Conservation (phyloP, 768 basidiomycete species). For the Psilocybe sp. region DNA sequence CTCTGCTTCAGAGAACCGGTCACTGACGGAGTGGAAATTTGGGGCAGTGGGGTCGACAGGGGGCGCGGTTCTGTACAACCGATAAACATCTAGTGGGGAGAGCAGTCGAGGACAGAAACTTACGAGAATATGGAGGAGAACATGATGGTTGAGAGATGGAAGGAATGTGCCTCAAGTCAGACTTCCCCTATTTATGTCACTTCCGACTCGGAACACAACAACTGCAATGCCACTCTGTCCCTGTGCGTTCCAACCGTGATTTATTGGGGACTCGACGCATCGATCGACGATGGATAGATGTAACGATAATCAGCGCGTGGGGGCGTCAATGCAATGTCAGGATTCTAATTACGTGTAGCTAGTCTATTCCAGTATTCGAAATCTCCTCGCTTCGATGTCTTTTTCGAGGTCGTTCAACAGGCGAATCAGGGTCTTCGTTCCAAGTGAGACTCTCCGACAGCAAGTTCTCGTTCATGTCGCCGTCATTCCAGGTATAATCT, state of each 20-base stretch:
- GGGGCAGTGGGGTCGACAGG: constrained; percentile 64
- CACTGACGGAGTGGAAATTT: constrained; percentile 83
- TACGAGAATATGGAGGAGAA: constrained; percentile 79
- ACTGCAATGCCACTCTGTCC: constrained; percentile 5
- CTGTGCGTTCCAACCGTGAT: background rate
- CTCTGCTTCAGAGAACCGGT: constrained; percentile 50
- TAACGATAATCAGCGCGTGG: no score
- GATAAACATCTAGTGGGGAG: constrained; percentile 10
- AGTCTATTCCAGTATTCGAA: background rate
- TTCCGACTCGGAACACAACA: constrained; percentile 12
- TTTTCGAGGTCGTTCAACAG: constrained; percentile 24
- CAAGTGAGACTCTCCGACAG: constrained; percentile 11
- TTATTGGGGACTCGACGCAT: no score
- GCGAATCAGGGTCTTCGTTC: constrained; percentile 9
- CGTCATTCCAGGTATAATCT: constrained; percentile 17
- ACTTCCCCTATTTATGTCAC: constrained; percentile 15
- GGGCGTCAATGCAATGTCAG: background rate
- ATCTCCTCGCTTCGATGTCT: constrained; percentile 27
- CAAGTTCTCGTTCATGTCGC: constrained; percentile 9
- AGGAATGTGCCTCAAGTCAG: constrained; percentile 7
- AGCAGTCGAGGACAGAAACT: constrained; percentile 32
- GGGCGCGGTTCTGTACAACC: constrained; percentile 43
- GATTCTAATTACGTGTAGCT: background rate
- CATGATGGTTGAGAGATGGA: constrained; percentile 45
- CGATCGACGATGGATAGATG: no score